phyloP scores from a whole-genome alignment of 768 basidiomycete species.

The Amylocystis lapponica region DNA sequence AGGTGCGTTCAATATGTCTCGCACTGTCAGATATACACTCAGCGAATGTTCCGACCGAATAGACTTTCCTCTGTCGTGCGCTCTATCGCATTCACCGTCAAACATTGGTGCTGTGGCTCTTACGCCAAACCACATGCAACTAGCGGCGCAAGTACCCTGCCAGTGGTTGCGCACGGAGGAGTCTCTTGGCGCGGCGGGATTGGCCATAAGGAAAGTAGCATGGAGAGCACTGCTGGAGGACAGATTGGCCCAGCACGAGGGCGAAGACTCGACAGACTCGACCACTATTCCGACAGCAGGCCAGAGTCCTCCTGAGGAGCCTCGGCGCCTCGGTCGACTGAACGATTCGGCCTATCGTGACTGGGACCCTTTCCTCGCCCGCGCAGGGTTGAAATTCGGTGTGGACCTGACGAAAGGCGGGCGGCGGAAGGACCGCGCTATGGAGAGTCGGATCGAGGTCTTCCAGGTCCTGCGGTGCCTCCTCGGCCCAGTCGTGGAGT shows the following conservation, averaged over 20 bases:
- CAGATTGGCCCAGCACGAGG: constrained; percentile 12
- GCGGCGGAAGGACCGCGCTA: not conserved
- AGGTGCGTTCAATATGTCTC: constrained; percentile 31
- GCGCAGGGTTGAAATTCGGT: constrained; percentile 13
- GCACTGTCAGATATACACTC: not conserved
- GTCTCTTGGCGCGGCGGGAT: constrained; percentile 30
- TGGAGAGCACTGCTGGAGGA: constrained; percentile 61
- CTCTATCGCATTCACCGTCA: constrained; percentile 15
- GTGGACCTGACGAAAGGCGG: not conserved
- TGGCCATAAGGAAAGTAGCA: constrained; percentile 61
- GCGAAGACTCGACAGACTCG: too few relatives aligned
- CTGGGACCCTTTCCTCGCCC: constrained; percentile 41
- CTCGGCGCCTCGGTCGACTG: constrained; percentile 43
- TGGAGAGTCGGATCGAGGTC: constrained; percentile 45
- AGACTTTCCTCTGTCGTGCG: constrained; percentile 54
- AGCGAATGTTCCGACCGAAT: too few relatives aligned
- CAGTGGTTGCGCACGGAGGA: constrained; percentile 46
- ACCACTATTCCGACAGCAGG: not conserved
- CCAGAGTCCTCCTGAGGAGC: not conserved
- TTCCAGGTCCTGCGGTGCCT: constrained; percentile 64
- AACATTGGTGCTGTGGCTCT: constrained; percentile 20
- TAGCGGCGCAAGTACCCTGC: constrained; percentile 66
- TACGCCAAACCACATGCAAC: constrained; percentile 52
- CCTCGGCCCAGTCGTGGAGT: constrained; percentile 64
- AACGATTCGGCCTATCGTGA: constrained; percentile 42